Base-by-base conservation (phyloP, 768 basidiomycete species). In the Tylopilus rubrobrunneus region DNA sequence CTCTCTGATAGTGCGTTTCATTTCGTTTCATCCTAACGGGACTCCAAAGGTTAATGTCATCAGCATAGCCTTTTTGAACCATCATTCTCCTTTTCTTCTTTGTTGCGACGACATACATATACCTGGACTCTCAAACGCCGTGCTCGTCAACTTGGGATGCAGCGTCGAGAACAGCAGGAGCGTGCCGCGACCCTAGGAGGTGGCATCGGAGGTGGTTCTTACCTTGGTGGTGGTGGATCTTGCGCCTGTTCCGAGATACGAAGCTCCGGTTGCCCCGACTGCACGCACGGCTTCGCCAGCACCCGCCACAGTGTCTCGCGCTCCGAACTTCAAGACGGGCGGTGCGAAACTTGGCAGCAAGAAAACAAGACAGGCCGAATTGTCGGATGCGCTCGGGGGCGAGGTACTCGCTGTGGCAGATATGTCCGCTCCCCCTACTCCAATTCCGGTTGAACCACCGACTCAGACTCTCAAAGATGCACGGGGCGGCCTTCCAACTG, bases 341-440 rank as follows among this genome's bases (percentile, higher is more conserved):
- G 96, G 96, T 25, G 98, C 98, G 96, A 98, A 98, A 64, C 81
- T 99, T 14, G 95, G 96, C 33, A 81, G 82, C 63, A 98, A 96
- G 74, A 95, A 91, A 73, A 86, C 85, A 27, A 89, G 87, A 64
- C 90, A 96, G 66, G 85, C 89, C 5, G 95, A 96, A 57, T 69
- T 97, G 23, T 69, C 95, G 39, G 91, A 94, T 64, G 89, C 91
- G 1, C 78, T 98, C 9, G 95, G 94, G 11, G 87, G 86, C 1
- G 89, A 90, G 50, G 80, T 79, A 36, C 73, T 83, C 45, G 75
- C 79, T 7, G 75, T 85, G 0, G 80, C 81, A 46, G 75, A 73
- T 39, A 70, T 80, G 51, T 77, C 82, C 7, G 60, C 71, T n/a
- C 78, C 83, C 14, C 63, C 75, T 15, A 80, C 81, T 4, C 80